A percentile compares a stretch with the other conserved stretches of the same genome.
Conservation (phyloP, 169 alveolate species). For the Cryptosporidium ryanae region DNA sequence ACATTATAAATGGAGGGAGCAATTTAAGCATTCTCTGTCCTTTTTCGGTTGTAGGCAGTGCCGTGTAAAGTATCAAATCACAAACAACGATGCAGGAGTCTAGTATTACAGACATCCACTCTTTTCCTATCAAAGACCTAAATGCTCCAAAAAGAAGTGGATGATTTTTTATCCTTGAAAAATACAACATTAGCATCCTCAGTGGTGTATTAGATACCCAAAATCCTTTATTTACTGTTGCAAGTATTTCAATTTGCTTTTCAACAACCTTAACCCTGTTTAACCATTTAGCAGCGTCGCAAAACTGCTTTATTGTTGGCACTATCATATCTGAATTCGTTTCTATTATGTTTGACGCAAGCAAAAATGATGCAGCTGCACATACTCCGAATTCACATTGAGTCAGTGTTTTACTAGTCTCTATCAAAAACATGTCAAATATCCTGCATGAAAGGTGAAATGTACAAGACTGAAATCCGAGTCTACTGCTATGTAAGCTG, state of each 20-base stretch:
- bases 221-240: constrained; percentile 12
- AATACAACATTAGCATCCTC: constrained; percentile 7
- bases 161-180: constrained; percentile 46
- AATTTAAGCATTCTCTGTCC: constrained; percentile 26
- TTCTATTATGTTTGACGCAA: constrained; percentile 48
- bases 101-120: constrained; percentile 7
- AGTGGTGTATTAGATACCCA: constrained; percentile 37
- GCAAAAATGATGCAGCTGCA: constrained; percentile 60
- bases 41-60: constrained; percentile 23
- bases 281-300: constrained; percentile 70
- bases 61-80: constrained; percentile 28
- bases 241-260: constrained; percentile 46
- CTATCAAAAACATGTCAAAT: constrained; percentile 16
- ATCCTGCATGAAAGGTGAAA: constrained; percentile 66
- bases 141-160: constrained; percentile 16
- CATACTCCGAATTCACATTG: constrained; percentile 21
- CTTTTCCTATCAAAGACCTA: neutral
- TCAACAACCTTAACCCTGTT: constrained; percentile 10
- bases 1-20: constrained; percentile 41
- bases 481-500: constrained; percentile 28
- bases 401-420: neutral
- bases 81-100: constrained; percentile 26
- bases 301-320: constrained; percentile 60
- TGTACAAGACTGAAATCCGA: constrained; percentile 65
- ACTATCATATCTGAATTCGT: constrained; percentile 61